Conservation (phyloP, 306 rosid species). For the Acacia confusa region DNA sequence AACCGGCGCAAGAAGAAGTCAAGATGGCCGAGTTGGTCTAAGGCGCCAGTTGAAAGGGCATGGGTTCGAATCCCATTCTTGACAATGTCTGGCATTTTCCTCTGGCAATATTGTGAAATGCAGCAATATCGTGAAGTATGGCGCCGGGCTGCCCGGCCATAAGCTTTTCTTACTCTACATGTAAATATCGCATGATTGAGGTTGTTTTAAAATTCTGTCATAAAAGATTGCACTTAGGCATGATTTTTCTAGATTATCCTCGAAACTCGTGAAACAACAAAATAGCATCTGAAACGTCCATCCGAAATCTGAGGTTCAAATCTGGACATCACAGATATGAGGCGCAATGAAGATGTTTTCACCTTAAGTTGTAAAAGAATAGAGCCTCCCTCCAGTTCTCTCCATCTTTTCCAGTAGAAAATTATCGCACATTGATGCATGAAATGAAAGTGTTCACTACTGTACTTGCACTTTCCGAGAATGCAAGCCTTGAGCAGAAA, state of each 20-base stretch:
- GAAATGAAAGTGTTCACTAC: not conserved
- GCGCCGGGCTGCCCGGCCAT: no score
- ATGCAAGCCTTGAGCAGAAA: not conserved
- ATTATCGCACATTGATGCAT: no score
- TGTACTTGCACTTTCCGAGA: not conserved
- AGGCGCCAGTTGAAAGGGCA: slow-evolving; percentile 38
- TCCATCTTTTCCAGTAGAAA: not conserved
- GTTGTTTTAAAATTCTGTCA: no score
- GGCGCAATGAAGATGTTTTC: not conserved
- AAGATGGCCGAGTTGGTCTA: slow-evolving; percentile 38
- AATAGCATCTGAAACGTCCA: not conserved
- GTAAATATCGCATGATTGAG: not conserved
- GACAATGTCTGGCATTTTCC: not conserved
- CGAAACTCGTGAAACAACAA: not conserved
- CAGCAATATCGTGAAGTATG: no score
- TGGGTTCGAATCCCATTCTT: slow-evolving; percentile 39
- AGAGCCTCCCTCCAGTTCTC: not conserved
- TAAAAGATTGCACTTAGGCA: not conserved
- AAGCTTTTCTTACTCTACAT: no score
- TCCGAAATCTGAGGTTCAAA: not conserved
- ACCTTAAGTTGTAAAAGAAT: not conserved
- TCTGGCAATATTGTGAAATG: no score
- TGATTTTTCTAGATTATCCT: not conserved
- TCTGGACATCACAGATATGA: not conserved
- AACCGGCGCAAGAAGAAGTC: not conserved